Percentiles rank a stretch among this genome's conserved stretches.
Conservation (phyloP, 139 green algal genomes). For the Ettlia oleoabundans region DNA sequence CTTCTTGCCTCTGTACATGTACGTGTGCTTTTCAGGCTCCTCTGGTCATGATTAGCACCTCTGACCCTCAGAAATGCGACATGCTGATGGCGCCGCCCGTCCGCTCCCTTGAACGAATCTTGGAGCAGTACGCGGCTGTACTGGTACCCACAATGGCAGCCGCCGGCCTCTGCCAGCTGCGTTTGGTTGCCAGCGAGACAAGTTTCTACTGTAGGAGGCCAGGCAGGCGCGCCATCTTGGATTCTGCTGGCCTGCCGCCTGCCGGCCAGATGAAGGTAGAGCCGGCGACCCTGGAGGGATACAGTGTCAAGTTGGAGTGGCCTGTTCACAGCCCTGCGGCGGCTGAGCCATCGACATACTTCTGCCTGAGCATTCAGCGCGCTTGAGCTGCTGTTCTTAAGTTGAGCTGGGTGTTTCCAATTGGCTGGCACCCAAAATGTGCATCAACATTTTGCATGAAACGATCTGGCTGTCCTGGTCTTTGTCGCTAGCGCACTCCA, state of each 20-base stretch:
- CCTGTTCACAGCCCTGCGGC: too few species aligned
- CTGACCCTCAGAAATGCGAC: neutral
- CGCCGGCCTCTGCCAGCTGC: neutral
- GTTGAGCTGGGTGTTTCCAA: neutral
- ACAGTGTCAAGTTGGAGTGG: neutral
- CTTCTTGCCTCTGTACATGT: too few species aligned
- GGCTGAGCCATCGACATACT: too few species aligned
- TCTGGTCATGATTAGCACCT: neutral
- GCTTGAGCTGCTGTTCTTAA: neutral
- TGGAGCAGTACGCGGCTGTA: neutral
- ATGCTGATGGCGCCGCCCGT: constrained; percentile 6
- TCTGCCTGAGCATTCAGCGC: too few species aligned
- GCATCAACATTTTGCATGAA: neutral
- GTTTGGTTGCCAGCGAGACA: neutral
- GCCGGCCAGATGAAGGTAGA: neutral
- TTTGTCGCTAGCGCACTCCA: too few species aligned
- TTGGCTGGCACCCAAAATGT: neutral
- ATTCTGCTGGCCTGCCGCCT: neutral
- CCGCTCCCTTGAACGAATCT: neutral
- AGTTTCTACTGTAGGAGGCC: constrained; percentile 13
- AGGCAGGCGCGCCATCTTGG: constrained; percentile 1
- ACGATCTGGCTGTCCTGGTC: too few species aligned
- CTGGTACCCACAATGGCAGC: neutral
- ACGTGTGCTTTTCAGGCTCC: too few species aligned
- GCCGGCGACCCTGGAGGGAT: neutral